Evolutionary conservation across 768 basidiomycete species (phyloP).

Genomic region (Mycena vulgaris): DNA sequence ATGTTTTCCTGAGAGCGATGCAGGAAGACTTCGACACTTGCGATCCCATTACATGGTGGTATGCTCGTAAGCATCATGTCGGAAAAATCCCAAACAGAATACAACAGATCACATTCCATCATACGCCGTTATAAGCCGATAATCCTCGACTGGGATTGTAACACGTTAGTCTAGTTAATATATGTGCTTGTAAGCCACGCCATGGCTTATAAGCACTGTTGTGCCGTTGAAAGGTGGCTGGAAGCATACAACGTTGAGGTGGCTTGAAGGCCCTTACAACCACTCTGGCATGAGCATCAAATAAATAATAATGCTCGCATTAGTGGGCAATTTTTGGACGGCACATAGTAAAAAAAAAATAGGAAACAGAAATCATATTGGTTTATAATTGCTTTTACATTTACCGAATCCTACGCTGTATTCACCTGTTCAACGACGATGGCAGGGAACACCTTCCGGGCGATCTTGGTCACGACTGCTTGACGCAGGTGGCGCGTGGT

Average conservation of each 20-base stretch:
- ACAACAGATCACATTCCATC: neutral
- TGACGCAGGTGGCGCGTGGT: neutral
- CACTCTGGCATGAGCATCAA: neutral
- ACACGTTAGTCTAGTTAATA: neutral
- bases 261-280: neutral
- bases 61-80: too few species aligned
- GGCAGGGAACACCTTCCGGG: neutral
- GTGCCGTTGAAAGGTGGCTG: neutral
- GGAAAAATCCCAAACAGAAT: slow-evolving; percentile 14
- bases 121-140: neutral
- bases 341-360: neutral
- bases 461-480: neutral
- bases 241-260: neutral
- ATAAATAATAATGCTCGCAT: neutral
- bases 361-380: slow-evolving; percentile 4
- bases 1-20: too few species aligned
- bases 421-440: neutral
- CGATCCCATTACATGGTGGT: too few species aligned
- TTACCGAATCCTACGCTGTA: neutral
- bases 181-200: neutral
- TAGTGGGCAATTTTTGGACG: neutral
- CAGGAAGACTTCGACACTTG: too few species aligned
- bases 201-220: slow-evolving; percentile 3
- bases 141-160: neutral
- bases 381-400: neutral